Evolutionary conservation across 2,329 filamentous ascomycete species (phyloP), one percentile per base, ranked within the genome.

Genomic region (Epichloe hybrida): DNA sequence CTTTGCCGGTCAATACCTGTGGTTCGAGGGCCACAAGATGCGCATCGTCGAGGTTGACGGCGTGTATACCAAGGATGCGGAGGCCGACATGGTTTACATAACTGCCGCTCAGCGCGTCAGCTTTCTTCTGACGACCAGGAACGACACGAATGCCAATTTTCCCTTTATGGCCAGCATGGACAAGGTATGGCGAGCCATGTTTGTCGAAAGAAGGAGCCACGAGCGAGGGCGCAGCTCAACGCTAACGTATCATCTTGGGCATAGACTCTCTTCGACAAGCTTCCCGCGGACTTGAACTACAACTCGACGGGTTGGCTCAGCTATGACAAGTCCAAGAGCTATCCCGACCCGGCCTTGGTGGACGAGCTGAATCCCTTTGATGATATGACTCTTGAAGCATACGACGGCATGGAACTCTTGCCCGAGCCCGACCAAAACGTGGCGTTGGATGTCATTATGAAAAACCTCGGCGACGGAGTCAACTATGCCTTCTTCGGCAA

Each of bases 21-120:
- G 80, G 79, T 77, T 84, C 50, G 80, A 84, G 61, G 78, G 74
- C 17, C 80, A 83, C 57, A 82, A 76, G 35, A 79, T 88, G 67
- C 76, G 72, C 31, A 80, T 88, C 50, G 75, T 88, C 36, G 84
- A 88, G 63, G 78, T 88, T 1, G 85, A 88, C 60, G 85, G 84
- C 6, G 72, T 87, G 11, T 88, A 84, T 57, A 80, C 76, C 0
- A 73, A 86, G 53, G 72, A 73, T 0, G 67, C 74, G 0, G 75
- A 78, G 53, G 77, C 82, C 0, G 70, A 77, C 23, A 77, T 77
- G 70, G 72, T 88, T 12, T 87, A 87, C 56, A 59, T 89, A 8
- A 70, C 79, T 12, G 76, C 81, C 11, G 85, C 82, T 0, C 86
- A 89, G 64, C 76, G 85, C 46, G 79, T 72, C 58, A 78, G 76